These are phyloP conservation scores for Diaporthe humulicola DNA, from an alignment of 2,329 filamentous ascomycete genomes.

Conservation along the genomic window DNA sequence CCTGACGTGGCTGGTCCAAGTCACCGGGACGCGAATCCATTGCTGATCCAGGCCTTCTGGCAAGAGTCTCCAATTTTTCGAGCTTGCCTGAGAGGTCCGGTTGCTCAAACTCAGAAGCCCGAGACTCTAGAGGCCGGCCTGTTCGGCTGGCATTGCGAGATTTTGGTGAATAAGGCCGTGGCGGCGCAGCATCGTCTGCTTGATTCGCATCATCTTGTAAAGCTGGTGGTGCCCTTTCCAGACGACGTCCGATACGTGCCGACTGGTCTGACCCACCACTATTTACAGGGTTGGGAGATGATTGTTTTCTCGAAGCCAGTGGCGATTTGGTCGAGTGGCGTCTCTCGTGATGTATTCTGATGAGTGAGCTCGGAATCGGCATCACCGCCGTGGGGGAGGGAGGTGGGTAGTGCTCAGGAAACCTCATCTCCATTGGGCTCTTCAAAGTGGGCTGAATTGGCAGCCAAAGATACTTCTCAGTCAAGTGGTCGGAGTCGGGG, in stretches of 20 bases:
- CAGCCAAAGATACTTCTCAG: not conserved
- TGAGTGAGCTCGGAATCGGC: not conserved
- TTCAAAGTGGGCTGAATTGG: not conserved
- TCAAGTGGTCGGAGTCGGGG: not conserved
- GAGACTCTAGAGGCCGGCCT: not conserved
- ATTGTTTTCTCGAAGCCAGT: not conserved
- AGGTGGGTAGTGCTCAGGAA: not conserved
- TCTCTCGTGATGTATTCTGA: not conserved
- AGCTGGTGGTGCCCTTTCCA: not conserved
- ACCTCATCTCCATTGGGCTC: not conserved
- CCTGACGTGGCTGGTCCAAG: not conserved
- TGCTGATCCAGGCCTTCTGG: constrained; percentile 20
- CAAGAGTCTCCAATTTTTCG: not conserved
- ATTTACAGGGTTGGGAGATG: not conserved
- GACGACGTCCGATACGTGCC: not conserved
- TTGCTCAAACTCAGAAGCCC: not conserved
- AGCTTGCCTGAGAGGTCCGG: not conserved
- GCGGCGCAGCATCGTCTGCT: not conserved
- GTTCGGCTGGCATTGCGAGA: constrained; percentile 53
- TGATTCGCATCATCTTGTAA: not conserved
- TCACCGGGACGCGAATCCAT: not conserved
- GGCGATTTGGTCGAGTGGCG: not conserved
- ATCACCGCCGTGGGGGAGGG: not conserved
- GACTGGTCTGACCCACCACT: not conserved
- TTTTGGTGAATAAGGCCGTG: constrained; percentile 50